Evolutionary conservation across 176 grass and related monocot species (phyloP).

Genomic region (Sorghum bicolor): DNA sequence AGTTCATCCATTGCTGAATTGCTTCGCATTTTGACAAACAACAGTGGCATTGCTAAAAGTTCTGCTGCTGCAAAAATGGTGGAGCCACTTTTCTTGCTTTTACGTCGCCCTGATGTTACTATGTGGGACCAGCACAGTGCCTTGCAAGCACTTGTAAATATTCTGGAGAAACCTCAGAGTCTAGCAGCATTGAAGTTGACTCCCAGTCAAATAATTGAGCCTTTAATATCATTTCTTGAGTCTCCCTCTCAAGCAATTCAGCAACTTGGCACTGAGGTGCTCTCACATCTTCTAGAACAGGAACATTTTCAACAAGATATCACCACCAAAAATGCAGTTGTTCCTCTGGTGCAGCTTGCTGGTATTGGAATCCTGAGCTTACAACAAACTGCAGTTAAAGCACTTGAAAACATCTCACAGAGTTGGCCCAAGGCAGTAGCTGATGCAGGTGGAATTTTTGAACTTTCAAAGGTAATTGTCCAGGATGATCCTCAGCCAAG

Average conservation of each 20-base stretch:
- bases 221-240: conserved; percentile 89
- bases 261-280: conserved; percentile 89
- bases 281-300: conserved; percentile 89
- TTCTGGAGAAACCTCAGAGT: conserved; percentile 95
- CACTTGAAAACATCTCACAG: conserved; percentile 85
- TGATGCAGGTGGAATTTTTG: conserved; percentile 91
- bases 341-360: conserved; percentile 88
- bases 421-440: conserved; percentile 97
- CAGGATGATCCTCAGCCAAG: conserved; percentile 88
- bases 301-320: conserved; percentile 98
- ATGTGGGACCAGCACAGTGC: conserved; percentile 93
- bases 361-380: conserved; percentile 91
- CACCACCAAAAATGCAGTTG: conserved; percentile 88
- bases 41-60: conserved; percentile 94
- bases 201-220: conserved; percentile 91
- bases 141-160: conserved; percentile 95
- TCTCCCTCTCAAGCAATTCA: conserved; percentile 97
- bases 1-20: conserved; percentile 85
- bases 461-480: conserved; percentile 96
- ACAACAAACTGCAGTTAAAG: conserved; percentile 94
- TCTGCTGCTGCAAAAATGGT: conserved; percentile 87
- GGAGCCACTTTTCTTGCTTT: conserved; percentile 92
- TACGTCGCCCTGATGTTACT: conserved; percentile 72
- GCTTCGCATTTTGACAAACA: conserved; percentile 96
- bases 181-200: conserved; percentile 71